Evolutionary conservation across 2,329 filamentous ascomycete genomes (phyloP), one percentile per base, ranked within the genome.

Genomic region (Atkinsonella texensis): DNA sequence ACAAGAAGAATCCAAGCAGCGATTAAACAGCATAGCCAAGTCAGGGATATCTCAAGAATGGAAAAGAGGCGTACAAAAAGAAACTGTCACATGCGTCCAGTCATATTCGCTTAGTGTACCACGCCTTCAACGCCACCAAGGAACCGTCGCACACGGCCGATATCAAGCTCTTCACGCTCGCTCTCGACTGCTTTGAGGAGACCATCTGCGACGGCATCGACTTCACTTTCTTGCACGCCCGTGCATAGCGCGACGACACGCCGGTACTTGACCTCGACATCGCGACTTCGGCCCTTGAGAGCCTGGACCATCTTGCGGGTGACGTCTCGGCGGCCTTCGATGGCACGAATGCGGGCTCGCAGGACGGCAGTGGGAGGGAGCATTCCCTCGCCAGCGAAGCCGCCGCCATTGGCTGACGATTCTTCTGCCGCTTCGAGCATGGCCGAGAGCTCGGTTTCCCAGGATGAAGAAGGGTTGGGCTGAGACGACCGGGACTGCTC

Each of bases 171-270:
- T 8, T 81, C 79, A 51, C 76, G 79, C 65, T 96, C 90, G 61
- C 89, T 95, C 68, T 95, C 91, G 2, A 97, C 85, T 2, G 93
- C 93, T 55, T 87, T 82, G 46, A 94, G 80, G 43, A 98, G 72
- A 2, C 83, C 82, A 49, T 89, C 87, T 0, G 96, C 74, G 49
- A 89, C 79, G 52, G 80, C 79, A 59, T 97, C 93, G 13, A 97
- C 86, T 53, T 88, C 80, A 9, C 77, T 75, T 55, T 94, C 89
- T 1, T 81, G 77, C 35, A 90, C 86, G 9, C 82, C 83, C 0
- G 89, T 95, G 64, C 91, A 96, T 12, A 96, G 72, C 50, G 85
- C 83, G 23, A 98, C 89, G 32, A 97, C 87, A 57, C 85, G 86
- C 28, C 89, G 80, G 65, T 96, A 96, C 68, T 93, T 89, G 57